These are phyloP conservation scores for Lentinula sp. DNA, from an alignment of 768 basidiomycete genomes.

Conservation along the genomic window DNA sequence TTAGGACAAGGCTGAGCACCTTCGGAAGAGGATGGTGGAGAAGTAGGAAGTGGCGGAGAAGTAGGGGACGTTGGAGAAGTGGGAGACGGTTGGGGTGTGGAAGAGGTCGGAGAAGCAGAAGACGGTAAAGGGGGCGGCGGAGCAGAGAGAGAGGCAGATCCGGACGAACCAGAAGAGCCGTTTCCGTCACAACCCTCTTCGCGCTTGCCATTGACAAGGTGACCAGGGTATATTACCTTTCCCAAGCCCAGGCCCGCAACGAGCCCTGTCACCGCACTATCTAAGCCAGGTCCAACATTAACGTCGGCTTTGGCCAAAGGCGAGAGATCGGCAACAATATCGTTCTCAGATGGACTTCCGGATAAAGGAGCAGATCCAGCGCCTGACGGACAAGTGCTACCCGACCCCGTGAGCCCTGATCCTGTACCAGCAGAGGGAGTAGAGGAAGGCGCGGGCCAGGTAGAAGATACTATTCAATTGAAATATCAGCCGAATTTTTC, in stretches of 20 bases:
- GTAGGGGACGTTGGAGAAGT: neutral
- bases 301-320: neutral
- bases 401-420: too few relatives aligned
- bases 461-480: too few relatives aligned
- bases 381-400: neutral
- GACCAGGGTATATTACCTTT: neutral
- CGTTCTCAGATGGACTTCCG: neutral
- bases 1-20: neutral
- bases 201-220: neutral
- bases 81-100: neutral
- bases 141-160: too few relatives aligned
- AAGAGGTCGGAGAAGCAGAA: neutral
- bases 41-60: neutral
- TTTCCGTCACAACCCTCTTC: neutral
- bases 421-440: neutral
- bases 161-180: neutral
- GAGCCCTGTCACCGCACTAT: neutral
- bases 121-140: too few relatives aligned
- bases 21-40: neutral
- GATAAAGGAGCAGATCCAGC: neutral
- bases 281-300: neutral
- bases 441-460: neutral
- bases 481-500: too few relatives aligned
- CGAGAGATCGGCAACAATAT: neutral
- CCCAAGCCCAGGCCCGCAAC: neutral